Conservation (phyloP, 1,284 basidiomycete species). For the Pyrrhoderma lamaoense region DNA sequence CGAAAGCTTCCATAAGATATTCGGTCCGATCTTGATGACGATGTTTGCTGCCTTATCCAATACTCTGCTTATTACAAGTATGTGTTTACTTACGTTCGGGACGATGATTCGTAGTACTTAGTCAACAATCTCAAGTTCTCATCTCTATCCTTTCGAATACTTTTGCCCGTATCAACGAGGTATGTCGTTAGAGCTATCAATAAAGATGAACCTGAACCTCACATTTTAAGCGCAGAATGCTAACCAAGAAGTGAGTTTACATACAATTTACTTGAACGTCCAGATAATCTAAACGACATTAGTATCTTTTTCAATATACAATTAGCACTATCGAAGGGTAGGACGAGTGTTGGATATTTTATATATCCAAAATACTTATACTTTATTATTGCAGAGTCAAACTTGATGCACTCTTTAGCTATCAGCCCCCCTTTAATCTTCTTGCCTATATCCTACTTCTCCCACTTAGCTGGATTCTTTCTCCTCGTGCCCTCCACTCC, state of each 20-base stretch:
- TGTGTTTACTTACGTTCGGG: conserved; percentile 23
- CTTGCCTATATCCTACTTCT: conserved; percentile 72
- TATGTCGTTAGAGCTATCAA: conserved; percentile 30
- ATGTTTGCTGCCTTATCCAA: conserved; percentile 77
- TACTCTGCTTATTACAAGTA: conserved; percentile 74
- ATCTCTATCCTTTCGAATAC: conserved; percentile 85
- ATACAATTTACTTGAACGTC: conserved; percentile 2
- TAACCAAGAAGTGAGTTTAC: conserved; percentile 57
- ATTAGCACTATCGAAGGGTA: conserved; percentile 86
- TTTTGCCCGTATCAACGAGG: conserved; percentile 71
- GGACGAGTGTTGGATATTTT: conserved; percentile 19
- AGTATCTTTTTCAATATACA: conserved; percentile 85
- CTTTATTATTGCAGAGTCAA: conserved; percentile 47
- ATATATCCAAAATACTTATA: conserved; percentile 2
- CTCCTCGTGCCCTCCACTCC: conserved; percentile 69
- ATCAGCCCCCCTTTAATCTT: conserved; percentile 82
- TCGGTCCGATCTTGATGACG: conserved; percentile 83
- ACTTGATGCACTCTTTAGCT: conserved; percentile 84
- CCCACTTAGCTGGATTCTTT: conserved; percentile 64
- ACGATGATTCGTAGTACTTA: conserved; percentile 5
- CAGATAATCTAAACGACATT: conserved; percentile 6
- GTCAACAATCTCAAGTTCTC: conserved; percentile 51
- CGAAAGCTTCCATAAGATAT: conserved; percentile 73
- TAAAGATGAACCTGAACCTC: background rate
- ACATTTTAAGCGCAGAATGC: conserved; percentile 50